phyloP scores from a whole-genome alignment of 2,329 filamentous ascomycete genomes.

The Colletotrichum musicola region DNA sequence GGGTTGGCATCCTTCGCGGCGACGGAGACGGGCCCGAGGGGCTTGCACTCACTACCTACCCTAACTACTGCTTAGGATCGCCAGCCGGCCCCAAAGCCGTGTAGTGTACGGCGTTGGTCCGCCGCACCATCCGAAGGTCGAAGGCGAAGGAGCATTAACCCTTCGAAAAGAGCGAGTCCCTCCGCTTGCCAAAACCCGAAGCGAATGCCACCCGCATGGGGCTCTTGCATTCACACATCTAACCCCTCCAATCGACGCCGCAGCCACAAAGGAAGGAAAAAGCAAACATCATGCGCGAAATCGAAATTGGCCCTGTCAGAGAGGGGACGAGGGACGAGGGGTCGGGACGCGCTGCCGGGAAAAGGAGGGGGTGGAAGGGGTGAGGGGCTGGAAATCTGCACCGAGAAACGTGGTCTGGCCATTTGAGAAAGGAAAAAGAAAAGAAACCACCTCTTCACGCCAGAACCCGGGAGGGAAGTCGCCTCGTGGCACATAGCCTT shows the following conservation, averaged over 20 bases:
- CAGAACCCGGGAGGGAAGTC: background rate
- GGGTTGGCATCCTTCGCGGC: slow-evolving; percentile 10
- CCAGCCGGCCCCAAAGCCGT: background rate
- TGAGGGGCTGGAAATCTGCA: background rate
- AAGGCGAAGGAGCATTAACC: background rate
- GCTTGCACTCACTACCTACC: background rate
- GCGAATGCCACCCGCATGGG: slow-evolving; percentile 9
- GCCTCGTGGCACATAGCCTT: slow-evolving; percentile 1
- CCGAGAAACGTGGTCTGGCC: slow-evolving; percentile 7
- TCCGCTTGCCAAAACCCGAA: slow-evolving; percentile 6
- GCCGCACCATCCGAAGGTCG: background rate
- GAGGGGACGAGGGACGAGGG: background rate
- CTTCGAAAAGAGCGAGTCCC: background rate
- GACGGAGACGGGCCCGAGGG: slow-evolving; percentile 6
- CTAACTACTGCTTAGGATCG: background rate
- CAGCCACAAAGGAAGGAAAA: background rate
- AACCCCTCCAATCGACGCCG: slow-evolving; percentile 10
- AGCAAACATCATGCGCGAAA: slow-evolving; percentile 19
- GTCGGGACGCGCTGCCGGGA: slow-evolving; percentile 6
- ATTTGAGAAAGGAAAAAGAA: background rate
- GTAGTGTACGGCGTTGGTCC: background rate
- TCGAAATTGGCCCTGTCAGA: background rate
- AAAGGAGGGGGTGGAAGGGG: background rate
- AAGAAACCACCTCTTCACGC: background rate
- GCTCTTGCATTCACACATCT: background rate